Conservation (phyloP, 257 asterid species). For the Solanum chmielewskii region DNA sequence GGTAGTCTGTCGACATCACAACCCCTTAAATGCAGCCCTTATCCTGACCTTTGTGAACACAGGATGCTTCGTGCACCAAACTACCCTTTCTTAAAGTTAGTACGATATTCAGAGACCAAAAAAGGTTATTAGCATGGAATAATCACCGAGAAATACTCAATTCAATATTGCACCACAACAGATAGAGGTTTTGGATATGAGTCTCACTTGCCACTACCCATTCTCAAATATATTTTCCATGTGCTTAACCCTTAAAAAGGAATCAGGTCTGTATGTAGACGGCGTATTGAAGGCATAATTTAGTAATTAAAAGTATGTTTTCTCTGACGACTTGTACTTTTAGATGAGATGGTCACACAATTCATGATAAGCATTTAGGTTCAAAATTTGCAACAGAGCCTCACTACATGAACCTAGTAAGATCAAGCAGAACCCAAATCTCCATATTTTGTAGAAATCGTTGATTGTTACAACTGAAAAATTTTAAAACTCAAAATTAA, state of each 20-base stretch:
- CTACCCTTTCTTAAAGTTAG: neutral
- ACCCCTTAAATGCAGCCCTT: neutral
- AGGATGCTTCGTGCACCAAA: neutral
- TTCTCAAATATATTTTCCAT: too few relatives aligned
- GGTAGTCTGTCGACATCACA: neutral
- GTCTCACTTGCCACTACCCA: too few relatives aligned
- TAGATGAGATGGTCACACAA: neutral
- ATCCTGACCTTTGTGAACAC: neutral
- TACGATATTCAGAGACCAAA: neutral
- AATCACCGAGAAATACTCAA: neutral
- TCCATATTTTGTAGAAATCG: neutral
- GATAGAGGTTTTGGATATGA: too few relatives aligned
- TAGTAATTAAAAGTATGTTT: too few relatives aligned
- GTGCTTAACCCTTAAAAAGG: too few relatives aligned
- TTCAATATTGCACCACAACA: too few relatives aligned
- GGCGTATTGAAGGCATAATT: too few relatives aligned
- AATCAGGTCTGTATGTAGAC: too few relatives aligned
- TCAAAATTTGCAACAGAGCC: neutral
- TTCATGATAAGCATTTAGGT: neutral
- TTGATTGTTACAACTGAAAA: neutral
- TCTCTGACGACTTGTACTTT: too few relatives aligned
- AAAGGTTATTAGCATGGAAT: neutral
- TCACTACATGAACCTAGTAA: neutral
- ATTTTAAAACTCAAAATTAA: neutral
- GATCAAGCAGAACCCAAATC: neutral